Evolutionary conservation across 2,329 filamentous ascomycete genomes (phyloP).

Genomic region (Fusarium sp.): DNA sequence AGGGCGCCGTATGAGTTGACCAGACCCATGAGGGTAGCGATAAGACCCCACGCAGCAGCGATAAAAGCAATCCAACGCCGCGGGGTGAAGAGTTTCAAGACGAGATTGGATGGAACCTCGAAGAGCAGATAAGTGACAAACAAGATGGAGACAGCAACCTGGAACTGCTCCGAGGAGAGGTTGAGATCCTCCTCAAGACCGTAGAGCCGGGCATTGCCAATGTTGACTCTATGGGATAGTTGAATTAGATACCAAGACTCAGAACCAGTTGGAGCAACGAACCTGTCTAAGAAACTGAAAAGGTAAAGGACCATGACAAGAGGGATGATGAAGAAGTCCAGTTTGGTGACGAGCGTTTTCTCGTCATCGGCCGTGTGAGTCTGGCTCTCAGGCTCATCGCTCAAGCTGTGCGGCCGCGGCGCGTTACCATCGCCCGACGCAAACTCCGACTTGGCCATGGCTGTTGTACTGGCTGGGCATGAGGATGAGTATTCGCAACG

Average conservation of each 20-base stretch:
- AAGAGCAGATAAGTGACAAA: conserved; percentile 77
- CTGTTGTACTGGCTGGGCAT: conserved; percentile 6
- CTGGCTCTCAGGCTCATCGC: conserved; percentile 35
- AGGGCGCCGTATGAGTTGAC: conserved; percentile 76
- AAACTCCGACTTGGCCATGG: conserved; percentile 27
- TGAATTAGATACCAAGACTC: conserved; percentile 27
- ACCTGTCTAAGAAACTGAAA: conserved; percentile 83
- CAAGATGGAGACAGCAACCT: conserved; percentile 76
- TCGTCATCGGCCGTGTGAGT: conserved; percentile 56
- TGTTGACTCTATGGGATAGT: conserved; percentile 70
- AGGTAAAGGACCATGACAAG: conserved; percentile 80
- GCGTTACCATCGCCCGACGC: conserved; percentile 24
- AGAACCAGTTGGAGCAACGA: conserved; percentile 46
- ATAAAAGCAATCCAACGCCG: conserved; percentile 77
- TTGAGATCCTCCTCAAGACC: conserved; percentile 75
- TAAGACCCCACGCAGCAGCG: conserved; percentile 75
- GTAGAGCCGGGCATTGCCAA: conserved; percentile 80
- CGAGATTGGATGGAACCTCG: conserved; percentile 76
- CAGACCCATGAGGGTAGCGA: conserved; percentile 80
- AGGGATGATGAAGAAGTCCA: conserved; percentile 76
- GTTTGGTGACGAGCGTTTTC: conserved; percentile 73
- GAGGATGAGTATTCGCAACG: not conserved
- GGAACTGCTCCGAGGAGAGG: conserved; percentile 76
- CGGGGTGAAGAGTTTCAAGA: conserved; percentile 75
- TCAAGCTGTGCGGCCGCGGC: conserved; percentile 36